These are phyloP conservation scores for Hypholoma fasciculare DNA, from an alignment of 768 basidiomycete genomes.

Conservation along the genomic window DNA sequence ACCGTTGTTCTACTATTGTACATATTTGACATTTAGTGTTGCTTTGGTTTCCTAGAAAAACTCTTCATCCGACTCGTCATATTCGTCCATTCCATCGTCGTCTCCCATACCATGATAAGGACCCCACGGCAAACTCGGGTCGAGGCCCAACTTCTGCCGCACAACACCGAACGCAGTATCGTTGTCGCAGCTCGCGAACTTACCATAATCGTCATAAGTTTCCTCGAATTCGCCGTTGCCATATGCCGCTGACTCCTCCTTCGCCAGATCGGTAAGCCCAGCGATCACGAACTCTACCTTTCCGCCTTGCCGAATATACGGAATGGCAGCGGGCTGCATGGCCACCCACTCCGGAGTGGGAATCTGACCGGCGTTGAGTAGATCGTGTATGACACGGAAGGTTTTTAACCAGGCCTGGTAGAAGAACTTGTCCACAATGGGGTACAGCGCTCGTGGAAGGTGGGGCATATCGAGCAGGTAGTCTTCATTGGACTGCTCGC, in stretches of 20 bases:
- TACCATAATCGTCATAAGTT: slow-evolving; percentile 6
- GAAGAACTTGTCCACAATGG: background rate
- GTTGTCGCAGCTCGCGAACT: slow-evolving; percentile 19
- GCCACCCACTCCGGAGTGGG: background rate
- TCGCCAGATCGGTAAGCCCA: slow-evolving; percentile 7
- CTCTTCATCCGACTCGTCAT: background rate
- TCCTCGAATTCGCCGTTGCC: slow-evolving; percentile 13
- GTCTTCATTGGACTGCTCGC: no score
- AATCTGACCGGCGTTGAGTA: background rate
- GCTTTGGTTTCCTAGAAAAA: no score
- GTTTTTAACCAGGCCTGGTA: background rate
- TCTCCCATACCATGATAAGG: background rate
- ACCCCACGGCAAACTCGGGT: background rate
- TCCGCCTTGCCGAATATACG: slow-evolving; percentile 3
- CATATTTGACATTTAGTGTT: no score
- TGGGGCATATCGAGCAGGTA: background rate
- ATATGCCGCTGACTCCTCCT: slow-evolving; percentile 10
- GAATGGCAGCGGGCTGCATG: background rate
- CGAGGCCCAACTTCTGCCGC: background rate
- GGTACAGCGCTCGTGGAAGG: background rate
- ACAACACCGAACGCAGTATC: background rate
- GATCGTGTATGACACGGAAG: background rate
- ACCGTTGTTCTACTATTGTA: no score
- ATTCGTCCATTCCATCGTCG: background rate
- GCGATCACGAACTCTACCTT: slow-evolving; percentile 15